A percentile compares a stretch with the other conserved stretches of the same genome.
These are phyloP conservation scores for Gracilaria gracilis DNA, from an alignment of 23 red algal species.

Conservation along the genomic window DNA sequence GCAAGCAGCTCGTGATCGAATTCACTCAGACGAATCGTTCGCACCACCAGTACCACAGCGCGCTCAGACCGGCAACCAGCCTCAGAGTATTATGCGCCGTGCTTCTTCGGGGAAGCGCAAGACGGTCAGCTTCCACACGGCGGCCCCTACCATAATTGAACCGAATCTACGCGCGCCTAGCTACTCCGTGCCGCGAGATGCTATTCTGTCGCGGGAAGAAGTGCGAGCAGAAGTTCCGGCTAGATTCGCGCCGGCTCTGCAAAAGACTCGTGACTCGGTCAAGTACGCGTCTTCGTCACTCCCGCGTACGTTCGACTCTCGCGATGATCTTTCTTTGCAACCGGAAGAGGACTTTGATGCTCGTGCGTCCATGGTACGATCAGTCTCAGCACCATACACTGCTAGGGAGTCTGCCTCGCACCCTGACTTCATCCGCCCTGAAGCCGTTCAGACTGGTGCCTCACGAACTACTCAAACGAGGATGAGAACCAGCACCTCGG, in stretches of 20 bases:
- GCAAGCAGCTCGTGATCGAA: conserved; percentile 6
- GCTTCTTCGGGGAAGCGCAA: conserved; percentile 56
- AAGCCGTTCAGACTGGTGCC: conserved; percentile 21
- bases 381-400: background rate
- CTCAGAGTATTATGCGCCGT: conserved; percentile 63
- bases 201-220: conserved; percentile 38
- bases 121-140: conserved; percentile 65
- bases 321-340: background rate
- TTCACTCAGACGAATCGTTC: conserved; percentile 29
- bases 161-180: conserved; percentile 61
- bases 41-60: background rate
- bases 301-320: background rate
- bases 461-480: background rate
- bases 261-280: conserved; percentile 45
- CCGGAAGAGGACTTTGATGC: background rate
- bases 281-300: conserved; percentile 13
- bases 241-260: conserved; percentile 1
- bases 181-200: conserved; percentile 45
- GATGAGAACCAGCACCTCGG: background rate
- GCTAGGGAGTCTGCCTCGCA: background rate
- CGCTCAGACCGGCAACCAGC: background rate
- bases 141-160: conserved; percentile 57
- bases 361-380: background rate
- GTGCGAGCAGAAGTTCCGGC: conserved; percentile 12
- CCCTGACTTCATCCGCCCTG: background rate